Percentiles rank a stretch among this genome's conserved stretches.
These are phyloP conservation scores for Xylariaceae sp. DNA, from an alignment of 2,329 filamentous ascomycete genomes.

Conservation along the genomic window DNA sequence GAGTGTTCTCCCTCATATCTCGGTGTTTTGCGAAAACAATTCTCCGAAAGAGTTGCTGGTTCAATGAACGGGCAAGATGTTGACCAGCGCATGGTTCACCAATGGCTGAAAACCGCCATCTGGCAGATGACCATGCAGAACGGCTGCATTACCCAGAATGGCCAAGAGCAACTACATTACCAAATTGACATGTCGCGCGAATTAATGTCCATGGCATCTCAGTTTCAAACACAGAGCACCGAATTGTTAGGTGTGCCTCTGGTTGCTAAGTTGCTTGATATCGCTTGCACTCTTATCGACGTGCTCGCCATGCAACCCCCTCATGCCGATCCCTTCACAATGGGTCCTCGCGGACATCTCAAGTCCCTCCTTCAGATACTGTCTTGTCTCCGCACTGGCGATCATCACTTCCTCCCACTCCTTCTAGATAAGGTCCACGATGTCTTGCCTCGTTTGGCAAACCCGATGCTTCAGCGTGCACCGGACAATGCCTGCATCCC, in stretches of 20 bases:
- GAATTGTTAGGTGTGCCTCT: conserved; percentile 70
- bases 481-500: conserved; percentile 46
- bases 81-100: conserved; percentile 55
- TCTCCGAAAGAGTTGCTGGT: conserved; percentile 49
- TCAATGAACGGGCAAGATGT: conserved; percentile 48
- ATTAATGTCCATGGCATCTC: conserved; percentile 60
- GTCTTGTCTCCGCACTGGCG: conserved; percentile 65
- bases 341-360: conserved; percentile 68
- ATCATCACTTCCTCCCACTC: conserved; percentile 71
- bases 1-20: conserved; percentile 55
- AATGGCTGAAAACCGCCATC: conserved; percentile 59
- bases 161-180: conserved; percentile 54
- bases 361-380: conserved; percentile 63
- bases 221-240: conserved; percentile 66
- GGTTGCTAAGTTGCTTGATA: conserved; percentile 76
- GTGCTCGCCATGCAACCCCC: conserved; percentile 62
- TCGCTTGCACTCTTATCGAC: conserved; percentile 67
- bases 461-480: conserved; percentile 54
- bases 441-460: conserved; percentile 57
- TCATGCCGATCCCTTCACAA: conserved; percentile 55
- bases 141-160: conserved; percentile 44
- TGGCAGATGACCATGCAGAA: conserved; percentile 59
- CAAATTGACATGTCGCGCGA: conserved; percentile 58
- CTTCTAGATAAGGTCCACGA: conserved; percentile 72
- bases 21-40: conserved; percentile 55